Evolutionary conservation across 495 filamentous ascomycete genomes (phyloP).

Genomic region (Penicillium pulvis): DNA sequence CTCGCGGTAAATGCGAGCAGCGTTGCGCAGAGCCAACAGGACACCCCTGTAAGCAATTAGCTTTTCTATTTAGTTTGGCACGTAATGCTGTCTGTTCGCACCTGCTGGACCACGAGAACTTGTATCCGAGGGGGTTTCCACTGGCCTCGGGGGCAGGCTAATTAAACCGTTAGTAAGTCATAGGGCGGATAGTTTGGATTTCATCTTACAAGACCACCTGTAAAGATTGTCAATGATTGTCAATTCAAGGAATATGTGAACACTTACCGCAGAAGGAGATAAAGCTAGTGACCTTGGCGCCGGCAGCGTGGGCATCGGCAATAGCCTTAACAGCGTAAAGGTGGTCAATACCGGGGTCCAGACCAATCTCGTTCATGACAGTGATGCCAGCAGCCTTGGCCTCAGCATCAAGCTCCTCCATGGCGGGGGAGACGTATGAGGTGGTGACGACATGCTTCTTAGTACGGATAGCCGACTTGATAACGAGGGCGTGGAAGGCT

Average conservation of each 20-base stretch:
- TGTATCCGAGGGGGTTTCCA: slow-evolving; percentile 93
- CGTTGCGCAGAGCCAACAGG: slow-evolving; percentile 80
- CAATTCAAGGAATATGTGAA: background rate
- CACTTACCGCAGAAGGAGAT: slow-evolving; percentile 83
- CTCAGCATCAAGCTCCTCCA: slow-evolving; percentile 81
- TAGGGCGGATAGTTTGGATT: background rate
- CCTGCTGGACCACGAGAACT: slow-evolving; percentile 80
- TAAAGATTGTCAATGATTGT: background rate
- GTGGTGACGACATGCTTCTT: slow-evolving; percentile 98
- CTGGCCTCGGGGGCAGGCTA: slow-evolving; percentile 80
- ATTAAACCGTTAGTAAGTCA: background rate
- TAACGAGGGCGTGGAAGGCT: slow-evolving; percentile 79
- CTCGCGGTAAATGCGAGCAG: slow-evolving; percentile 80
- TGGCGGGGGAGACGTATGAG: slow-evolving; percentile 89
- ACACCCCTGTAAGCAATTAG: slow-evolving; percentile 69
- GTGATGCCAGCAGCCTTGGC: slow-evolving; percentile 93
- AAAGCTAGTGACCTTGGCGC: slow-evolving; percentile 85
- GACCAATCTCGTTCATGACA: slow-evolving; percentile 96
- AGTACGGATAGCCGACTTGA: slow-evolving; percentile 88
- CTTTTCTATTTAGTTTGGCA: slow-evolving; percentile 22
- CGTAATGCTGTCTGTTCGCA: background rate
- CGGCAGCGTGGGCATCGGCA: slow-evolving; percentile 71
- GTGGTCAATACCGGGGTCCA: slow-evolving; percentile 47
- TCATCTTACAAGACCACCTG: slow-evolving; percentile 6
- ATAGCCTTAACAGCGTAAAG: slow-evolving; percentile 84